Evolutionary conservation across 768 basidiomycete species (phyloP).

Genomic region (Grammothele lineata): DNA sequence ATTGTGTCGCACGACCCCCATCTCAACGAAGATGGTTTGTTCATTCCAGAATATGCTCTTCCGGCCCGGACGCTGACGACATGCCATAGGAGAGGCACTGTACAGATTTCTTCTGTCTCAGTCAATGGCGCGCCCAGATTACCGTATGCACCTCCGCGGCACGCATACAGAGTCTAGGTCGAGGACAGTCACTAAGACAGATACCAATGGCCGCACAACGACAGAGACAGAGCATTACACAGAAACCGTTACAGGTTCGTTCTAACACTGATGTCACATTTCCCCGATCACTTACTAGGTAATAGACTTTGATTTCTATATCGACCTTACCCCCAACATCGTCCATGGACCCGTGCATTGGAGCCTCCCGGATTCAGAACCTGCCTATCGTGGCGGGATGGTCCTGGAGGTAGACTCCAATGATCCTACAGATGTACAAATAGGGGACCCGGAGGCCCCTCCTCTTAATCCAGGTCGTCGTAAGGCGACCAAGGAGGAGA

Average conservation of each 20-base stretch:
- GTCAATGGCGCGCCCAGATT: slow-evolving; percentile 40
- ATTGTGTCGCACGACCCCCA: slow-evolving; percentile 70
- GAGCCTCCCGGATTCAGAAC: slow-evolving; percentile 58
- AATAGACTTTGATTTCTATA: slow-evolving; percentile 59
- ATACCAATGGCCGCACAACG: slow-evolving; percentile 30
- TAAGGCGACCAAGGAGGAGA: slow-evolving; percentile 39
- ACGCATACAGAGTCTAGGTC: slow-evolving; percentile 51
- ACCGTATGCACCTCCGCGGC: slow-evolving; percentile 48
- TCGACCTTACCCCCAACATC: slow-evolving; percentile 47
- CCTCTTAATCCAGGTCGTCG: slow-evolving; percentile 19
- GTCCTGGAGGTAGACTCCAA: slow-evolving; percentile 46
- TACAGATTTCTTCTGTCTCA: slow-evolving; percentile 70
- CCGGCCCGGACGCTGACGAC: no score
- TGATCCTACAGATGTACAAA: slow-evolving; percentile 5
- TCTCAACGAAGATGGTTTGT: slow-evolving; percentile 60
- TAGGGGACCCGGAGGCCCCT: not conserved
- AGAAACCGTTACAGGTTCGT: slow-evolving; percentile 45
- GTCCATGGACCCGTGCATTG: slow-evolving; percentile 44
- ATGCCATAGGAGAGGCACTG: slow-evolving; percentile 59
- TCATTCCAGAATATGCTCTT: no score
- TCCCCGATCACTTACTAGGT: not conserved
- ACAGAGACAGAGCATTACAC: slow-evolving; percentile 47
- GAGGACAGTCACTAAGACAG: slow-evolving; percentile 39
- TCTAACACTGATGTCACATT: no score
- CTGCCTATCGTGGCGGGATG: slow-evolving; percentile 63